phyloP scores from a whole-genome alignment of 2,329 filamentous ascomycete species.

The Botrytis paeoniae region DNA sequence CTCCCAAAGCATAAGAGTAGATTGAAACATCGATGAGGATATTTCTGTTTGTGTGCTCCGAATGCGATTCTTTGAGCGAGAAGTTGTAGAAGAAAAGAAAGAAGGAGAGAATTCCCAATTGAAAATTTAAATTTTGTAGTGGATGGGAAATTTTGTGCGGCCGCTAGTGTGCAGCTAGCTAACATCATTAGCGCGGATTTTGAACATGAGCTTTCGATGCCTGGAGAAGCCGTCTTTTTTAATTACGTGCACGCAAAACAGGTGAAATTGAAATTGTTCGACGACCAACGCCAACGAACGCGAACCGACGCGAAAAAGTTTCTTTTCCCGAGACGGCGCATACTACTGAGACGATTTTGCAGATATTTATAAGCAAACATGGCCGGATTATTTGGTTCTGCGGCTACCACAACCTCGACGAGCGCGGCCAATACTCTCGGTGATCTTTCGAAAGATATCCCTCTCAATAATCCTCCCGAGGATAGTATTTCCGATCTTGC shows the following conservation, averaged over 20 bases:
- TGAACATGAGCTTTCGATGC: constrained; percentile 1
- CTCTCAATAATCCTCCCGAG: constrained; percentile 72
- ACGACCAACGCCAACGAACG: constrained; percentile 7
- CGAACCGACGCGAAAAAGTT: constrained; percentile 13
- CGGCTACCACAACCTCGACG: constrained; percentile 46
- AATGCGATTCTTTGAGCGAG: constrained; percentile 99
- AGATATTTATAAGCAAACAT: constrained; percentile 43
- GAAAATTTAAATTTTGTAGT: constrained; percentile 18
- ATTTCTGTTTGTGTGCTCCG: constrained; percentile 93
- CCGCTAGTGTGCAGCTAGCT: constrained; percentile 12
- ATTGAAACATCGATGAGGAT: constrained; percentile 40
- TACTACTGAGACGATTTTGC: not conserved
- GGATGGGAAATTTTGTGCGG: constrained; percentile 4
- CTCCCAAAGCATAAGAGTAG: constrained; percentile 80
- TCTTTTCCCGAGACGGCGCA: not conserved
- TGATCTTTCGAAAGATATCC: constrained; percentile 86
- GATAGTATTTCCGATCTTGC: constrained; percentile 86
- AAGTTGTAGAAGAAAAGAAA: constrained; percentile 51
- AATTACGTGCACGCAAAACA: constrained; percentile 17
- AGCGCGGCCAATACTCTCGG: constrained; percentile 71
- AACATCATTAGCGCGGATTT: constrained; percentile 6
- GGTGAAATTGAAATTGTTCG: constrained; percentile 1
- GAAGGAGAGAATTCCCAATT: constrained; percentile 16
- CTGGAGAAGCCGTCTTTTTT: constrained; percentile 17
- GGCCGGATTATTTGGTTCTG: constrained; percentile 59